Evolutionary conservation across 441 rosid species (phyloP).

Genomic region (Pelargonium cotyledonis): DNA sequence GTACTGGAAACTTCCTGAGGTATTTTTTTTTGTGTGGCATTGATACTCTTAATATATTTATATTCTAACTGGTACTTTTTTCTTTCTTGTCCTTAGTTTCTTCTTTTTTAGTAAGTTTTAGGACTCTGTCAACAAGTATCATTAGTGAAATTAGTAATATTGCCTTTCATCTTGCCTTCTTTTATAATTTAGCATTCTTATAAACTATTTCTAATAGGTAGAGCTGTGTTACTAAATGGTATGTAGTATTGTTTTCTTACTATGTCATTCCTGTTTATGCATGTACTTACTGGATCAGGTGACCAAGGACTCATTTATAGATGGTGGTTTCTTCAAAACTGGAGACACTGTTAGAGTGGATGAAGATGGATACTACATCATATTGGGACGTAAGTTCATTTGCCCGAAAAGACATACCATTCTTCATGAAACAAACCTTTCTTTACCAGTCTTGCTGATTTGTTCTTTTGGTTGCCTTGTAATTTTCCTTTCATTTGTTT

Average conservation of each 20-base stretch:
- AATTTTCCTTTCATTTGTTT: neutral
- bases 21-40: constrained; percentile 21
- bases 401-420: neutral
- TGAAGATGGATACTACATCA: constrained; percentile 77
- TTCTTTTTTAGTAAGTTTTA: neutral
- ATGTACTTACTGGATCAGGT: constrained; percentile 33
- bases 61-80: neutral
- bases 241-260: neutral
- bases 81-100: neutral
- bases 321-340: constrained; percentile 88
- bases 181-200: neutral
- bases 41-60: neutral
- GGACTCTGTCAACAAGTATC: neutral
- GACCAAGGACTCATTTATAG: constrained; percentile 70
- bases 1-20: constrained; percentile 96
- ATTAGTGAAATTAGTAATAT: neutral
- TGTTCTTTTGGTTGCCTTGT: neutral
- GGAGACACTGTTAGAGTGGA: constrained; percentile 88
- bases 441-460: neutral
- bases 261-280: constrained; percentile 12
- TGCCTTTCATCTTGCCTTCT: no score
- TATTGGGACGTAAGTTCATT: constrained; percentile 74
- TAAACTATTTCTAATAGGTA: neutral
- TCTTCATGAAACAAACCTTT: neutral
- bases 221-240: neutral